phyloP scores from a whole-genome alignment of 2,329 filamentous ascomycete genomes.

The Monilinia fructicola region DNA sequence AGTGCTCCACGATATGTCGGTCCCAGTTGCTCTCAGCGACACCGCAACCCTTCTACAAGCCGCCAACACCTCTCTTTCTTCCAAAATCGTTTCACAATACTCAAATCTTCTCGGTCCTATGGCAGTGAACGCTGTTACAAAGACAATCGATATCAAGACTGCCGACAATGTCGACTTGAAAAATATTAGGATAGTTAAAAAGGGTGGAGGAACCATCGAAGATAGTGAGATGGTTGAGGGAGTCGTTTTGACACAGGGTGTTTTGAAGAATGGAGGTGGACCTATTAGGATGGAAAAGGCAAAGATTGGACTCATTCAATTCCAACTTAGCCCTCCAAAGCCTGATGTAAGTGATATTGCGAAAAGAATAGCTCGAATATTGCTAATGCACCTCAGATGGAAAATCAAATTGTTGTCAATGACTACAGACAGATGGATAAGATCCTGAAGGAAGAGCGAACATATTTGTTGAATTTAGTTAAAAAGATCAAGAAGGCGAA shows the following conservation, averaged over 20 bases:
- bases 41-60: conserved; percentile 90
- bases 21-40: conserved; percentile 85
- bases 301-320: conserved; percentile 93
- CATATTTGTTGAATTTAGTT: conserved; percentile 96
- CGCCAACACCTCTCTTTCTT: conserved; percentile 93
- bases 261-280: conserved; percentile 90
- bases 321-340: conserved; percentile 97
- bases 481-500: conserved; percentile 99
- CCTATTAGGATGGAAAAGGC: conserved; percentile 96
- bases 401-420: conserved; percentile 98
- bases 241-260: conserved; percentile 85
- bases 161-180: conserved; percentile 95
- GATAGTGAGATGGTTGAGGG: conserved; percentile 97
- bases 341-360: conserved; percentile 67
- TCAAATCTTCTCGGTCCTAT: conserved; percentile 94
- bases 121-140: conserved; percentile 94
- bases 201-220: conserved; percentile 95
- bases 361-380: neutral
- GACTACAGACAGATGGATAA: conserved; percentile 99
- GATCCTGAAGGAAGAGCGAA: conserved; percentile 98
- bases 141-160: conserved; percentile 92
- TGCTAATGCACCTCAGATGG: conserved; percentile 64
- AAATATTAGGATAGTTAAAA: conserved; percentile 97
- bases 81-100: conserved; percentile 98
- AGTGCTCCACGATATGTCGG: conserved; percentile 92